Evolutionary conservation across 2,329 filamentous ascomycete genomes (phyloP).

Genomic region (Leptographium procerum): DNA sequence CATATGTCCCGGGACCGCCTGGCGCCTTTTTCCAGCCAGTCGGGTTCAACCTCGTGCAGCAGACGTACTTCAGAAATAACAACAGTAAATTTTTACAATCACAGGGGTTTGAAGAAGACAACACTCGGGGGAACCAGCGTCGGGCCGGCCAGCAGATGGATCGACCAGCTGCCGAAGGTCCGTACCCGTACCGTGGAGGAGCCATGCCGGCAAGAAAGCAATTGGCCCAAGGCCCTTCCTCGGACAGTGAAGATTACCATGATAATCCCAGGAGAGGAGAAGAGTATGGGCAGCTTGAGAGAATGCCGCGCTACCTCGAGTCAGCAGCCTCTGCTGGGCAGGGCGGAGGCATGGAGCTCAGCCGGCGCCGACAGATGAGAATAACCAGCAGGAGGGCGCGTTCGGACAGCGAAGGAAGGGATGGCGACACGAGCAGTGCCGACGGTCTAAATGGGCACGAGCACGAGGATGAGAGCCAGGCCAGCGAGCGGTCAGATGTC

Average conservation of each 20-base stretch:
- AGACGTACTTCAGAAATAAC: not conserved
- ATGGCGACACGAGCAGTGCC: not conserved
- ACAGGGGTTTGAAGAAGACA: not conserved
- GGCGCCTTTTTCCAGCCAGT: not conserved
- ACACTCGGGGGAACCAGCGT: not conserved
- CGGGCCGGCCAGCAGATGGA: not conserved
- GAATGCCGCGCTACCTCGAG: not conserved
- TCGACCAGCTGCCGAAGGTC: not conserved
- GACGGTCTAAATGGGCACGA: not conserved
- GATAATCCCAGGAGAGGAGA: not conserved
- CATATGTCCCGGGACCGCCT: not conserved
- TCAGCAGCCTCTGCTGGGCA: not conserved
- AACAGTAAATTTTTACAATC: not conserved
- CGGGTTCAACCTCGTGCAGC: not conserved
- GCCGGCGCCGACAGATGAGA: not conserved
- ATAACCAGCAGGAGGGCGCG: not conserved
- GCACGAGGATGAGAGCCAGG: not conserved
- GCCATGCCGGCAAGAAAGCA: not conserved
- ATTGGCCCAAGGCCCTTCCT: not conserved
- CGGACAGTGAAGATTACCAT: not conserved
- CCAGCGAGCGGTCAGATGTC: not conserved
- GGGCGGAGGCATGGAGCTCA: not conserved
- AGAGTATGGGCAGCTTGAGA: not conserved
- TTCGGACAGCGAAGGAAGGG: not conserved
- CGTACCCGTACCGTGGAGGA: not conserved